phyloP scores from a whole-genome alignment of 345 rosid species.

The Turritis glabra region DNA sequence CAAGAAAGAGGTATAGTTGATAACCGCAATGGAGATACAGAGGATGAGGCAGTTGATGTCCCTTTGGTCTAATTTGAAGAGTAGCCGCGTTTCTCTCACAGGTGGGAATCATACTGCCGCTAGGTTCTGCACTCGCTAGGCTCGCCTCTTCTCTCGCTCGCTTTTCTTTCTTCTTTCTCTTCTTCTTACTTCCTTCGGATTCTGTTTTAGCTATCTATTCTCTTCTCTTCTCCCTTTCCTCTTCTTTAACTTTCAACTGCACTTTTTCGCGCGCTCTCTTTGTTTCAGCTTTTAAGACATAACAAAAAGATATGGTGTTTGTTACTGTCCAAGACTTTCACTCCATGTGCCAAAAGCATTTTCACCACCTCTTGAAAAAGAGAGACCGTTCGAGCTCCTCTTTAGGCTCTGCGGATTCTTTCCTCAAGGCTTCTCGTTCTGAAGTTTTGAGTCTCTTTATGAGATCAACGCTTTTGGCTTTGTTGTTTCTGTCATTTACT shows the following conservation, averaged over 20 bases:
- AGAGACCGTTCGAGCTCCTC: constrained; percentile 19
- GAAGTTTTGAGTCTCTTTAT: constrained; percentile 44
- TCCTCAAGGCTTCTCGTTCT: constrained; percentile 45
- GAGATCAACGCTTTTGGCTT: constrained; percentile 44
- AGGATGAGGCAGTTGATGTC: constrained; percentile 57
- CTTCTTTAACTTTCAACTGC: constrained; percentile 27
- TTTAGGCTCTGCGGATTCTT: constrained; percentile 35
- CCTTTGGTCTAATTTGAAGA: constrained; percentile 51
- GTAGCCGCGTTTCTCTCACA: constrained; percentile 59
- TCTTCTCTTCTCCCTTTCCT: constrained; percentile 17
- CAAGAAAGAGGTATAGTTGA: constrained; percentile 37
- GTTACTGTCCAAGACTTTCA: constrained; percentile 42
- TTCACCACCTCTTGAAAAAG: constrained; percentile 26
- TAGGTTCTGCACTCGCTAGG: constrained; percentile 80
- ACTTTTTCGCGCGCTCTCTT: constrained; percentile 1
- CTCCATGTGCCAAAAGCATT: constrained; percentile 39
- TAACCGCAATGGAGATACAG: constrained; percentile 58
- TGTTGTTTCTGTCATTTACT: constrained; percentile 48
- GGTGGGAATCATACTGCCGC: constrained; percentile 94
- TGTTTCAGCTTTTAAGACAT: constrained; percentile 25
- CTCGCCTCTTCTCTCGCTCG: not conserved
- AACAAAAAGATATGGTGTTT: constrained; percentile 44
- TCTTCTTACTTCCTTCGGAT: constrained; percentile 12
- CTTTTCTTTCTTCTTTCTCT: constrained; percentile 26
- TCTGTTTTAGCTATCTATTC: constrained; percentile 24